Conservation (phyloP, 495 filamentous ascomycete species). For the Lasiosphaeria hispida region DNA sequence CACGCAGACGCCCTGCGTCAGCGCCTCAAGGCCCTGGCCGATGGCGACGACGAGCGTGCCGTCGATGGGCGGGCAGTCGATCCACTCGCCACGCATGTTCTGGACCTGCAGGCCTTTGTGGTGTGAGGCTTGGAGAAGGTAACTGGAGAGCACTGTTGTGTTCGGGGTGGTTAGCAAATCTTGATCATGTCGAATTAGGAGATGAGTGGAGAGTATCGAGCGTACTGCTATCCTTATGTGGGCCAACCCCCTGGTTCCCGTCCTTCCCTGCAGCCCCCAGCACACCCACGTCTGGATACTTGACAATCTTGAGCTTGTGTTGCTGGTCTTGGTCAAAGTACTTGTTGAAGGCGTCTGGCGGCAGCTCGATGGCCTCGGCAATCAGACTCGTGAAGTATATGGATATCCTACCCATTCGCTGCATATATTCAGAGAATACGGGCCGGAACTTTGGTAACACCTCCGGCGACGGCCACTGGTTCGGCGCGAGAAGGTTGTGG, state of each 20-base stretch:
- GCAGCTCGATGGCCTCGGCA: constrained; percentile 81
- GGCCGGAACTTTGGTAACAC: constrained; percentile 70
- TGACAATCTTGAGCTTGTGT: constrained; percentile 91
- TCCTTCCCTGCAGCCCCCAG: constrained; percentile 45
- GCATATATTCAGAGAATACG: constrained; percentile 72
- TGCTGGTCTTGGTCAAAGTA: constrained; percentile 83
- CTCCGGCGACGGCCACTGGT: constrained; percentile 78
- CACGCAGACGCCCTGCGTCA: constrained; percentile 85
- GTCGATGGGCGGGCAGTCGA: constrained; percentile 65
- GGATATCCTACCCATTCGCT: constrained; percentile 64
- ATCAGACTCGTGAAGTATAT: constrained; percentile 79
- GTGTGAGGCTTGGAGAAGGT: constrained; percentile 78
- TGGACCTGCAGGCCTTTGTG: constrained; percentile 87
- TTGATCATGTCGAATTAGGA: not conserved
- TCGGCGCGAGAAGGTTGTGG: constrained; percentile 77
- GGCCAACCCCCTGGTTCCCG: constrained; percentile 73
- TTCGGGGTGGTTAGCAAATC: not conserved
- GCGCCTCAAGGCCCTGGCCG: constrained; percentile 85
- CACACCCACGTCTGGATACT: constrained; percentile 67
- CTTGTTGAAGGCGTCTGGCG: constrained; percentile 66
- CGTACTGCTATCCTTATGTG: constrained; percentile 82
- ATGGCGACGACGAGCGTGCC: constrained; percentile 83
- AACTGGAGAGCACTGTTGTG: constrained; percentile 64
- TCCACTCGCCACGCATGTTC: constrained; percentile 75
- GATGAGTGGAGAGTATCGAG: not conserved